Evolutionary conservation across 2,329 filamentous ascomycete species (phyloP), one percentile per base, ranked within the genome.

Genomic region (Coccinonectria pachysandricola): DNA sequence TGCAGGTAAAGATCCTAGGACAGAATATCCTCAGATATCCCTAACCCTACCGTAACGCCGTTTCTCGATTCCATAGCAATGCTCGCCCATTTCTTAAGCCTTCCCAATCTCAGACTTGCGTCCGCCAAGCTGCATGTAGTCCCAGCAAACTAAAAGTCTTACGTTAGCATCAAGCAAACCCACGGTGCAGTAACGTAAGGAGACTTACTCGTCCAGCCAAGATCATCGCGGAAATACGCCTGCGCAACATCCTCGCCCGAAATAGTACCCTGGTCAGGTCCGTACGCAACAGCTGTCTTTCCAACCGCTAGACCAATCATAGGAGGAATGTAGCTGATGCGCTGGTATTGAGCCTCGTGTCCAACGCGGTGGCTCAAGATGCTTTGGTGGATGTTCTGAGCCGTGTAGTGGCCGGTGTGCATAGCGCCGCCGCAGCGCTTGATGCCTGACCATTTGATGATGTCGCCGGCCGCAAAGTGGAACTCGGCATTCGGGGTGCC

Each of bases 391-490:
- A 80, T 67, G 47, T 87, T 87, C 27, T 65, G 54, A 6, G 73
- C 79, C 3, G 70, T 69, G 34, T 68, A 63, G 43, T 75, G 70
- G 19, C 80, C 82, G 62, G 77, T 75, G 45, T 80, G 71, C 68
- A 87, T 82, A 17, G 82, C 82, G 10, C 64, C 71, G 13, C 82
- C 81, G 42, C 77, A 83, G 22, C 82, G 76, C 60, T 85, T 87
- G 57, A 88, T 85, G 21, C 80, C 81, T 0, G 76, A 69, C 81
- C 82, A 87, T 24, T 62, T 58, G 16, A 68, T 69, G 10, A 81
- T 59, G 46, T 88, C 82, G 10, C 82, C 82, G 13, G 72, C 63
- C 8, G 75, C 79, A 43, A 78, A 80, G 50, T 87, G 81, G 15
- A 55, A 53, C 1, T 59, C 55, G 8, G 68, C 53, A 36, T 83